Conservation (phyloP, 2,329 filamentous ascomycete species). For the Calonectria pteridis region DNA sequence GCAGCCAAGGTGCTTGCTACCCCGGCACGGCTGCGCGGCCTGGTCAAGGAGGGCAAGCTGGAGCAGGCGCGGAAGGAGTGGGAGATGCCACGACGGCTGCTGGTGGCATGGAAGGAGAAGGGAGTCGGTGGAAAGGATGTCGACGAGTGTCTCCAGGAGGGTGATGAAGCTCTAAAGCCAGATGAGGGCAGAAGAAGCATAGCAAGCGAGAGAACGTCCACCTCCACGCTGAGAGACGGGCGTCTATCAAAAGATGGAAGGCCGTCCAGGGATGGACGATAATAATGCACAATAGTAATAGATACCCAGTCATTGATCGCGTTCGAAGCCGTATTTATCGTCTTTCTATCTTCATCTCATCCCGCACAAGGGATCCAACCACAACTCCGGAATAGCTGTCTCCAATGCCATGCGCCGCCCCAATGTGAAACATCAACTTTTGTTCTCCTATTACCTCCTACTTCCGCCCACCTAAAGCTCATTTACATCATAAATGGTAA, state of each 20-base stretch:
- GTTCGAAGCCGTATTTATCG: background rate
- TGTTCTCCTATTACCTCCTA: background rate
- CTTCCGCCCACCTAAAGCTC: constrained; percentile 47
- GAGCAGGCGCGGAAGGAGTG: constrained; percentile 72
- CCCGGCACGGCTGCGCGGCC: constrained; percentile 67
- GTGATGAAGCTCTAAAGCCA: constrained; percentile 61
- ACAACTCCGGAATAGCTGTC: constrained; percentile 16
- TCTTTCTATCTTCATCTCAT: background rate
- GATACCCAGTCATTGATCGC: constrained; percentile 37
- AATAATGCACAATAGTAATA: constrained; percentile 27
- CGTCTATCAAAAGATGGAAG: constrained; percentile 34
- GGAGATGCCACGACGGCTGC: constrained; percentile 64
- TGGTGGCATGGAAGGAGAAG: constrained; percentile 66
- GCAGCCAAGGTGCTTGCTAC: constrained; percentile 73
- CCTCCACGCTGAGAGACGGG: constrained; percentile 29
- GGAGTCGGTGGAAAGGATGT: constrained; percentile 69
- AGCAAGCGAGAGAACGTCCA: constrained; percentile 38
- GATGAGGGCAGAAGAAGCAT: constrained; percentile 29
- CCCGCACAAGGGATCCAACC: background rate
- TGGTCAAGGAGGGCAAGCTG: constrained; percentile 70
- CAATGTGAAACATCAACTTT: background rate
- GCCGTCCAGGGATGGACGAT: constrained; percentile 28
- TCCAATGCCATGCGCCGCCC: background rate
- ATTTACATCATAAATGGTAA: constrained; percentile 75
- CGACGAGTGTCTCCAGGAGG: constrained; percentile 64